A percentile compares a stretch with the other conserved stretches of the same genome.
phyloP scores from a whole-genome alignment of 176 grass and related monocot genomes.

The Ensete glaucum region DNA sequence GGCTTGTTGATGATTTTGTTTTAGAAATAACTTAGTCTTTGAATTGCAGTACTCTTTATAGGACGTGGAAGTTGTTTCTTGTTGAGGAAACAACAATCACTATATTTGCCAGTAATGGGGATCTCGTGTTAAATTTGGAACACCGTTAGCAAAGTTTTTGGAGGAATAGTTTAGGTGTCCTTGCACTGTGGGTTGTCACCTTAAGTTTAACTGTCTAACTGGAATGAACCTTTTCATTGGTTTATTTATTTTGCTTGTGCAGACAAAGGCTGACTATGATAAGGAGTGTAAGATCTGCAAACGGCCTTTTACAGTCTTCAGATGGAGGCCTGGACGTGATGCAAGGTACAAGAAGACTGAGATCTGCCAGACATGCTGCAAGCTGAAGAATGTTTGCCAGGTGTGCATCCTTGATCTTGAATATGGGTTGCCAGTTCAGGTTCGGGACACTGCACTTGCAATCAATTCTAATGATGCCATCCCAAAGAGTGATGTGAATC shows the following conservation, averaged over 20 bases:
- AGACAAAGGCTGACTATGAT: slow-evolving; percentile 83
- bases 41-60: no score
- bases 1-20: no score
- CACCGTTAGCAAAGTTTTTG: no score
- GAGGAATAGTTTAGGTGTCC: no score
- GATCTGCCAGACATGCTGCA: slow-evolving; percentile 91
- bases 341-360: slow-evolving; percentile 98
- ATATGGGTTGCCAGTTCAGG: slow-evolving; percentile 87
- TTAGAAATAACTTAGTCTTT: no score
- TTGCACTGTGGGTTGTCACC: no score
- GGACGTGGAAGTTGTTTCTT: no score
- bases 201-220: background rate
- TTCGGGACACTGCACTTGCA: slow-evolving; percentile 72
- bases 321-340: slow-evolving; percentile 86
- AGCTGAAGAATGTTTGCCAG: slow-evolving; percentile 90
- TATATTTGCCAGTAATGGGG: no score
- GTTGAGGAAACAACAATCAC: no score
- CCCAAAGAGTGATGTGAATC: slow-evolving; percentile 89
- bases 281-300: slow-evolving; percentile 98
- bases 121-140: no score
- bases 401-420: slow-evolving; percentile 96
- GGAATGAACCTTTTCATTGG: background rate
- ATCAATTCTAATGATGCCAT: slow-evolving; percentile 88
- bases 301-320: slow-evolving; percentile 82
- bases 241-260: slow-evolving; percentile 25